Evolutionary conservation across 371 early-diverging fungal species (phyloP), one percentile per base, ranked within the genome.

Genomic region (Mortierella sp.): DNA sequence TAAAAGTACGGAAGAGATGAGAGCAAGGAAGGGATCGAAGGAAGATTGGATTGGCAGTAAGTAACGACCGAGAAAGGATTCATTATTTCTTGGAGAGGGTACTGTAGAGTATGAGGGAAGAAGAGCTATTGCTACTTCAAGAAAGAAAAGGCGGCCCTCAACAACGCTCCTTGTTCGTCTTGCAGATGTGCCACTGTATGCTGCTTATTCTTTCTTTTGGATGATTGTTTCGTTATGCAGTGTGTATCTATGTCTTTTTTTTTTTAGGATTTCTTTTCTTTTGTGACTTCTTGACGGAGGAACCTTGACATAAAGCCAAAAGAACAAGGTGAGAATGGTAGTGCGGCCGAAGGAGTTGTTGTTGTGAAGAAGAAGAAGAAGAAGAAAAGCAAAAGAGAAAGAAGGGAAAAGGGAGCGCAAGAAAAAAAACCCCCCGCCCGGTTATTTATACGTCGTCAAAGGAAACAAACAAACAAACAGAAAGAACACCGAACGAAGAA

Each of bases 51-150:
- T 19, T 70, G 80, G 31, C 70, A 70, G 52, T 50, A 80, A 42
- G 76, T 72, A 72, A 76, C 38, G 54, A 65, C 63, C 31, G 77
- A 81, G 77, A 81, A 73, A 58, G 71, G 55, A 54, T 78, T 78
- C 82, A 82, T 82, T 77, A 81, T 77, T 81, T 77, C 50, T 57
- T 31, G 58, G 72, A 38, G 28, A 50, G 47, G 31, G 19, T 28
- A 26, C 14, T 28, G 60, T 16, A 11, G 34, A 34, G 54, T 34
- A 44, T n/a, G 26, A 7, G 5, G 47, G 1, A 9, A 26, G n/a
- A 16, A 31, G 8, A 34, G 21, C 38, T 8, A 63, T 16, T 21
- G 31, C 38, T 63, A 63, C 63, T 19, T 7, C 19, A 19, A 60
- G n/a, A 57, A 28, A 28, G 26, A 60, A 28, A 60, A 28, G 60